These are phyloP conservation scores for Geotrichum klebahnii DNA, from an alignment of 1,139 yeast genomes.

Conservation along the genomic window DNA sequence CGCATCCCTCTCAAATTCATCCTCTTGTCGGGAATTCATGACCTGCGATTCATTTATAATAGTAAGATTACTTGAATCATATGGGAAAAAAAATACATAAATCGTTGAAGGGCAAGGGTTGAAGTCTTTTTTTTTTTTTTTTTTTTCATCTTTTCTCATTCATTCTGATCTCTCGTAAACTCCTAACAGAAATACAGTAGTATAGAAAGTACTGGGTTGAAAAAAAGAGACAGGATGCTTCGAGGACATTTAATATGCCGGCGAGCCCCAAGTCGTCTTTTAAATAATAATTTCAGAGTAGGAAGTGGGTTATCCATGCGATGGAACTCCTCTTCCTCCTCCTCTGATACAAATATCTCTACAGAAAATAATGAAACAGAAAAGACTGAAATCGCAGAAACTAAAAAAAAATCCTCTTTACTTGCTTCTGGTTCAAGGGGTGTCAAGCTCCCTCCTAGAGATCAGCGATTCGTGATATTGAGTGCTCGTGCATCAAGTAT, in stretches of 20 bases:
- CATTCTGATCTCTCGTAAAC: neutral
- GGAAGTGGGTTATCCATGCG: neutral
- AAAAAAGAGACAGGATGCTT: neutral
- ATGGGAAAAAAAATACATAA: too few relatives aligned
- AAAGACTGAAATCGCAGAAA: neutral
- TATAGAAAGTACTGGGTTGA: neutral
- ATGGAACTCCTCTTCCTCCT: constrained; percentile 13
- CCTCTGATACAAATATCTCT: neutral
- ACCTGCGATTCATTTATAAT: too few relatives aligned
- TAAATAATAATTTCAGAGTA: neutral
- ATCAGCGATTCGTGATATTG: constrained; percentile 29
- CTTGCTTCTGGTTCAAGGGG: constrained; percentile 11
- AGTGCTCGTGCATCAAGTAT: constrained; percentile 32
- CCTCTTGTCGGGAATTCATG: too few relatives aligned
- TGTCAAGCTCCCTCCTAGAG: constrained; percentile 20
- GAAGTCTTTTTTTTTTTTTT: too few relatives aligned
- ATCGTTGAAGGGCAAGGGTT: too few relatives aligned
- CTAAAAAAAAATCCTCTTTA: neutral
- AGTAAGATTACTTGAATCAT: too few relatives aligned
- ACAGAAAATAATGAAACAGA: neutral
- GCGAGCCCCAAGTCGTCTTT: neutral
- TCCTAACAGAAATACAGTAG: neutral
- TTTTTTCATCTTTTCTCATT: too few relatives aligned
- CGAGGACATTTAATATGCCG: neutral
- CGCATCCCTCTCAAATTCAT: too few relatives aligned